Evolutionary conservation across 805 yeast species (phyloP).

Genomic region (Kluyveromyces nonfermentans): DNA sequence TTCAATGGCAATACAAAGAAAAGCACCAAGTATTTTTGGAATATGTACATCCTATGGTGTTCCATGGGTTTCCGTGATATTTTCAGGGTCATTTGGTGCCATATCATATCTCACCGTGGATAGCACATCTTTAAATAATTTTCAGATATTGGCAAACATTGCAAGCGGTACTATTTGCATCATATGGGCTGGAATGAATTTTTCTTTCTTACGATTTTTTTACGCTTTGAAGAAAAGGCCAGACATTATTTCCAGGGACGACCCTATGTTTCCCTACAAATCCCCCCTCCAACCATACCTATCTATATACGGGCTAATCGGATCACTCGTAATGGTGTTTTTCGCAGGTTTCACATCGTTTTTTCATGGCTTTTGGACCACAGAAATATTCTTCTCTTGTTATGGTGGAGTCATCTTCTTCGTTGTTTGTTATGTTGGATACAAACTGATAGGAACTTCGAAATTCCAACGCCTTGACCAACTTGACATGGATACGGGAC

Average conservation of each 20-base stretch:
- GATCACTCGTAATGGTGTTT: conserved; percentile 41
- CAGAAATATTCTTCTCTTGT: conserved; percentile 52
- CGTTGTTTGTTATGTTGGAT: conserved; percentile 40
- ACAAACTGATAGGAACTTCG: conserved; percentile 52
- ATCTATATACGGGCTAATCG: conserved; percentile 53
- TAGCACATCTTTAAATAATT: conserved; percentile 48
- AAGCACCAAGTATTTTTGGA: conserved; percentile 54
- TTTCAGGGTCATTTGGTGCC: conserved; percentile 51
- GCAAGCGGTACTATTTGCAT: conserved; percentile 68
- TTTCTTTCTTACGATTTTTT: conserved; percentile 54
- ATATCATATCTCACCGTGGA: conserved; percentile 53
- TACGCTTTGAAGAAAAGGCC: conserved; percentile 52
- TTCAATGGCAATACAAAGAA: conserved; percentile 43
- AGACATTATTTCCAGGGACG: conserved; percentile 55
- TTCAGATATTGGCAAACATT: conserved; percentile 56
- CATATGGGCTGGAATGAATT: conserved; percentile 70
- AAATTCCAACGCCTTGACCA: conserved; percentile 60
- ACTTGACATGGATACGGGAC: conserved; percentile 72
- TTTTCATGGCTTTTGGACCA: conserved; percentile 48
- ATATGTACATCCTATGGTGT: conserved; percentile 57
- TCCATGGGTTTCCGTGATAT: conserved; percentile 61
- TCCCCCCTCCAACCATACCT: conserved; percentile 63
- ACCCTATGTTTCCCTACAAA: conserved; percentile 55
- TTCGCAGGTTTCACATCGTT: conserved; percentile 58
- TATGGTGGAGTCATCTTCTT: conserved; percentile 54